A percentile compares a stretch with the other conserved stretches of the same genome.
Conservation (phyloP, 192 early-diverging fungal species). For the Glomus cerebriforme region DNA sequence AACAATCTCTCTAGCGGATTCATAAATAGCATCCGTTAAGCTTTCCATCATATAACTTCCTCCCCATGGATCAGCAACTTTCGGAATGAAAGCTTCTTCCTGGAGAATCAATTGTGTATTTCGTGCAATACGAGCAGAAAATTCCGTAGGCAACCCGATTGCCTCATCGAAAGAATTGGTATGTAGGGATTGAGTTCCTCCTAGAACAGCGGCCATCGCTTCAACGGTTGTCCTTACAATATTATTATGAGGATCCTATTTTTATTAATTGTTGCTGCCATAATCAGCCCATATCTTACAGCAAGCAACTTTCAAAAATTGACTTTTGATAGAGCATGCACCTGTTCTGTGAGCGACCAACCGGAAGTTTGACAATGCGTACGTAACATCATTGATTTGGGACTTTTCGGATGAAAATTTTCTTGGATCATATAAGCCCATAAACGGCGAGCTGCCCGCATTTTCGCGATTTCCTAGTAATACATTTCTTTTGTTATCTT, state of each 20-base stretch:
- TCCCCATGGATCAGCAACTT: slow-evolving; percentile 90
- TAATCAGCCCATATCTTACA: not conserved
- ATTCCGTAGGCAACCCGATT: slow-evolving; percentile 83
- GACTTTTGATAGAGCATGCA: slow-evolving; percentile 11
- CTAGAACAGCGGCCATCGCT: slow-evolving; percentile 90
- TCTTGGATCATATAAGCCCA: slow-evolving; percentile 81
- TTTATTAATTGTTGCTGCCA: not conserved
- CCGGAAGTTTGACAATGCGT: slow-evolving; percentile 92
- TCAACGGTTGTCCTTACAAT: slow-evolving; percentile 86
- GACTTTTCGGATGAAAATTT: slow-evolving; percentile 79
- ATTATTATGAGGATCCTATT: slow-evolving; percentile 86
- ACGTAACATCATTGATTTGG: slow-evolving; percentile 80
- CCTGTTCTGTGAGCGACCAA: slow-evolving; percentile 89
- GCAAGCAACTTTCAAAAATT: not conserved
- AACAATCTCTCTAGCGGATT: slow-evolving; percentile 67
- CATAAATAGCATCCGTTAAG: slow-evolving; percentile 79
- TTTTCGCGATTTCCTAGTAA: slow-evolving; percentile 79
- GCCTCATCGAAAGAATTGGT: slow-evolving; percentile 93
- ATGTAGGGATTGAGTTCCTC: slow-evolving; percentile 90
- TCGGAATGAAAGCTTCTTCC: slow-evolving; percentile 84
- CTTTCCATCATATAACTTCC: slow-evolving; percentile 94
- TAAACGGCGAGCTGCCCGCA: slow-evolving; percentile 84
- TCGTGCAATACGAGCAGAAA: slow-evolving; percentile 83
- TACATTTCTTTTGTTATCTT: not conserved
- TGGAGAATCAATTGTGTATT: slow-evolving; percentile 92